A percentile compares a stretch with the other conserved stretches of the same genome.
These are phyloP conservation scores for Alternaria panax DNA, from an alignment of 2,329 filamentous ascomycete genomes.

Conservation along the genomic window DNA sequence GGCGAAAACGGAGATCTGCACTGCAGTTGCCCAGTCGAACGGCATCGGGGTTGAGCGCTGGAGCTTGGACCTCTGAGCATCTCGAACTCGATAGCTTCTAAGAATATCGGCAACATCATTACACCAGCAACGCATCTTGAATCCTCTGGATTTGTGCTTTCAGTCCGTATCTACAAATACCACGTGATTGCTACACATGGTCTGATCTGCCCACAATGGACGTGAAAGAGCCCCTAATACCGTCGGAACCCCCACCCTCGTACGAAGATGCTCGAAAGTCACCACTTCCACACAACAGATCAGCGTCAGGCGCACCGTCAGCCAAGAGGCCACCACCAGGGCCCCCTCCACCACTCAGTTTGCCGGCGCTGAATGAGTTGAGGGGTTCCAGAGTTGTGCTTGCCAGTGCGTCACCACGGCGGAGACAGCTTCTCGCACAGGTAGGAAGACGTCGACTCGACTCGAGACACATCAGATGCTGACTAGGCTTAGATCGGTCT, in stretches of 20 bases:
- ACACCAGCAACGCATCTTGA: not conserved
- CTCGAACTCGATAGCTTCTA: not conserved
- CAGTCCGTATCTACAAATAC: not conserved
- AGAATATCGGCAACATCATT: not conserved
- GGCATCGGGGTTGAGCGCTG: not conserved
- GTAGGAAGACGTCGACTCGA: conserved; percentile 51
- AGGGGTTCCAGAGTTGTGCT: conserved; percentile 84
- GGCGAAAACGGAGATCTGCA: not conserved
- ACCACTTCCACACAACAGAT: conserved; percentile 26
- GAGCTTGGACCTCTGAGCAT: conserved; percentile 6
- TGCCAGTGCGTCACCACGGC: conserved; percentile 85
- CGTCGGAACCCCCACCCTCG: conserved; percentile 53
- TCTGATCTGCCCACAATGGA: not conserved
- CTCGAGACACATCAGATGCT: not conserved
- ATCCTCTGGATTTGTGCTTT: not conserved
- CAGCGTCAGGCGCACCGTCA: conserved; percentile 24
- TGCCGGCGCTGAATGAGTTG: conserved; percentile 80
- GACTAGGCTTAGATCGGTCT: conserved; percentile 72
- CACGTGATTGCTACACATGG: not conserved
- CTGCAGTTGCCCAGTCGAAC: not conserved
- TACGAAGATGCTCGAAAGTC: conserved; percentile 50
- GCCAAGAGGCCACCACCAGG: conserved; percentile 27
- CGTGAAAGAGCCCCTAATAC: conserved; percentile 29
- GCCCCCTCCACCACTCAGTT: conserved; percentile 72
- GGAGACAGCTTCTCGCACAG: conserved; percentile 80